These are phyloP conservation scores for Blastobotrys persicus DNA, from an alignment of 1,139 yeast species.

Conservation along the genomic window DNA sequence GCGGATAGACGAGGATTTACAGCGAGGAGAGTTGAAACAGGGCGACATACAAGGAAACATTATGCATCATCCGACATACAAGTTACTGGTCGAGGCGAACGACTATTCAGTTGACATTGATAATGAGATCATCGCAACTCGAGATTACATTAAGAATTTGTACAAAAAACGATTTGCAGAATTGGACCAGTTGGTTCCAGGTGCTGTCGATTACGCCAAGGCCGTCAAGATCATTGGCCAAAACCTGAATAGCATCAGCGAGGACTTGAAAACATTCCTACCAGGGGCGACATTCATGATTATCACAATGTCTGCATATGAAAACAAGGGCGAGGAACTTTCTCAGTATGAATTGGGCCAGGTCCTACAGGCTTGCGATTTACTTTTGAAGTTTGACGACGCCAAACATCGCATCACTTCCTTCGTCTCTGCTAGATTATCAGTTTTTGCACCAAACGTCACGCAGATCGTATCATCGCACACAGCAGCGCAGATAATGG, in stretches of 20 bases:
- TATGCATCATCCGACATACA: constrained; percentile 46
- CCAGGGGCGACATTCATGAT: constrained; percentile 68
- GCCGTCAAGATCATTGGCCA: constrained; percentile 55
- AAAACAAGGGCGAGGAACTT: constrained; percentile 40
- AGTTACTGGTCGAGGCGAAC: constrained; percentile 55
- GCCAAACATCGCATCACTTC: constrained; percentile 47
- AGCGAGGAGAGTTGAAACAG: constrained; percentile 24
- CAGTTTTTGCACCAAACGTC: constrained; percentile 74
- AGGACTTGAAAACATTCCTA: constrained; percentile 43
- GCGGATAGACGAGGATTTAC: constrained; percentile 26
- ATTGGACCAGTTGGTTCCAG: constrained; percentile 59
- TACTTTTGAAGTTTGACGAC: constrained; percentile 47
- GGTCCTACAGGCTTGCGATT: constrained; percentile 48
- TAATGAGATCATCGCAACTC: constrained; percentile 52
- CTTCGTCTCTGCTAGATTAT: constrained; percentile 58
- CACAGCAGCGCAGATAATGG: constrained; percentile 71
- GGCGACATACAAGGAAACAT: constrained; percentile 34
- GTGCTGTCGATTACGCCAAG: constrained; percentile 62
- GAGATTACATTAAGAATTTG: constrained; percentile 49
- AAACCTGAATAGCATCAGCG: constrained; percentile 39
- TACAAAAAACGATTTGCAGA: constrained; percentile 71
- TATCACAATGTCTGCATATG: constrained; percentile 68
- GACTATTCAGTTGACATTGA: constrained; percentile 55
- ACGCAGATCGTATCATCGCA: constrained; percentile 69
- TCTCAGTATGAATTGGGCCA: constrained; percentile 41